These are phyloP conservation scores for Aegilops bicornis DNA, from an alignment of 176 grass and related monocot species.

Conservation along the genomic window DNA sequence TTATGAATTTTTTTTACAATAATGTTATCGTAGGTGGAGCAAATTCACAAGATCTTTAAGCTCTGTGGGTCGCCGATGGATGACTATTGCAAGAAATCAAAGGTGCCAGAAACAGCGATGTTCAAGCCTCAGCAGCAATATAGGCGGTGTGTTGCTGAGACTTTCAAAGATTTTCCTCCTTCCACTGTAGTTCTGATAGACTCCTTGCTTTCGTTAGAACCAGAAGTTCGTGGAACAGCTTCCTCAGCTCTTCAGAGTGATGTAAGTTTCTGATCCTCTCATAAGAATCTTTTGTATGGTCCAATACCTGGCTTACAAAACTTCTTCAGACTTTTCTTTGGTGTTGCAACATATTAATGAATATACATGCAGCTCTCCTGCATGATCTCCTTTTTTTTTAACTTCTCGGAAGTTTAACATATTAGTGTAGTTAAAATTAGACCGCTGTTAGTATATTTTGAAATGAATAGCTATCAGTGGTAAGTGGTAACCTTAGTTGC, in stretches of 20 bases:
- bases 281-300: background rate
- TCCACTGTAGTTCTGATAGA: slow-evolving; percentile 68
- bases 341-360: background rate
- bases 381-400: background rate
- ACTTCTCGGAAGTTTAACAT: background rate
- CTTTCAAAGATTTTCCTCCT: slow-evolving; percentile 71
- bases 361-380: background rate
- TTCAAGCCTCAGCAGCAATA: slow-evolving; percentile 86
- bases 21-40: slow-evolving; percentile 73
- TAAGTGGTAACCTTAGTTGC: background rate
- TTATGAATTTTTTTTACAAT: background rate
- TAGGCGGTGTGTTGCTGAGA: slow-evolving; percentile 66
- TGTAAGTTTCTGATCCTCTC: slow-evolving; percentile 50
- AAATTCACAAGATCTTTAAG: slow-evolving; percentile 98
- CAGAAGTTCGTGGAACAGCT: slow-evolving; percentile 68
- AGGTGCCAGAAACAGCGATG: slow-evolving; percentile 74
- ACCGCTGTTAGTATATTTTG: slow-evolving; percentile 8
- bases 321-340: background rate
- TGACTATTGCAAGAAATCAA: slow-evolving; percentile 73
- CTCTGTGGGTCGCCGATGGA: slow-evolving; percentile 77
- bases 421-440: background rate
- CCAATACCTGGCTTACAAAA: background rate
- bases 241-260: slow-evolving; percentile 75
- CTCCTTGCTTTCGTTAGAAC: slow-evolving; percentile 79
- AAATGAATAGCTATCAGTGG: background rate